Conservation (phyloP, 495 filamentous ascomycete species). For the Hypoxylon cercidicola region DNA sequence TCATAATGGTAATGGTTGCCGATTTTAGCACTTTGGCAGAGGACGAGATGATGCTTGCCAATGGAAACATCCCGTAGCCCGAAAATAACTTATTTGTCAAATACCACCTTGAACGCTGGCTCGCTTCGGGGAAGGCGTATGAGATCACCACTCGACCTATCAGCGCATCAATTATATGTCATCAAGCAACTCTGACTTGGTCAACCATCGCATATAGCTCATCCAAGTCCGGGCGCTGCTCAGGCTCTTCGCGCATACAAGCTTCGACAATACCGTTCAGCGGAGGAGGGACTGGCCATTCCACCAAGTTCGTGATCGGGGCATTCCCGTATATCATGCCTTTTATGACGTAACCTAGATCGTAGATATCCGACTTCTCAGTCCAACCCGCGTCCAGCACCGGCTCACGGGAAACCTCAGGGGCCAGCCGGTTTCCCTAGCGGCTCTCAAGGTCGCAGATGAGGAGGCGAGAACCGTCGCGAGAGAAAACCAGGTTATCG, state of each 20-base stretch:
- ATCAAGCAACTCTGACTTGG: too few relatives aligned
- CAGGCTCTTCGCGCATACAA: slow-evolving; percentile 24
- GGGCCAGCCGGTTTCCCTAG: slow-evolving; percentile 38
- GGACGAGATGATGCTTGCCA: too few relatives aligned
- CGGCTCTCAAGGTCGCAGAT: slow-evolving; percentile 47
- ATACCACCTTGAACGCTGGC: too few relatives aligned
- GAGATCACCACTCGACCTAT: too few relatives aligned
- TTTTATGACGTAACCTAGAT: slow-evolving; percentile 35
- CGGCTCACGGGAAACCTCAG: slow-evolving; percentile 16
- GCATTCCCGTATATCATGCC: slow-evolving; percentile 36
- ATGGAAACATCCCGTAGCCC: too few relatives aligned
- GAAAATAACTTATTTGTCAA: too few relatives aligned
- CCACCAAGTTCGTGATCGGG: slow-evolving; percentile 28
- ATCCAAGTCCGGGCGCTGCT: slow-evolving; percentile 33
- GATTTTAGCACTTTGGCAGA: too few relatives aligned
- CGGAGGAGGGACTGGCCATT: slow-evolving; percentile 38
- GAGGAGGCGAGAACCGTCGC: slow-evolving; percentile 29
- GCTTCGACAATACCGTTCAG: slow-evolving; percentile 36
- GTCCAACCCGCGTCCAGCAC: slow-evolving; percentile 35
- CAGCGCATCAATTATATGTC: too few relatives aligned
- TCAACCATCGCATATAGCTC: too few relatives aligned
- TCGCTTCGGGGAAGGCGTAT: too few relatives aligned
- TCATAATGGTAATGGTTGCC: too few relatives aligned
- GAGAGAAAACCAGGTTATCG: slow-evolving; percentile 42
- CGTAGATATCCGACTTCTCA: slow-evolving; percentile 36